Evolutionary conservation across 495 filamentous ascomycete species (phyloP), one percentile per base, ranked within the genome.

Genomic region (Amniculicola lignicola): DNA sequence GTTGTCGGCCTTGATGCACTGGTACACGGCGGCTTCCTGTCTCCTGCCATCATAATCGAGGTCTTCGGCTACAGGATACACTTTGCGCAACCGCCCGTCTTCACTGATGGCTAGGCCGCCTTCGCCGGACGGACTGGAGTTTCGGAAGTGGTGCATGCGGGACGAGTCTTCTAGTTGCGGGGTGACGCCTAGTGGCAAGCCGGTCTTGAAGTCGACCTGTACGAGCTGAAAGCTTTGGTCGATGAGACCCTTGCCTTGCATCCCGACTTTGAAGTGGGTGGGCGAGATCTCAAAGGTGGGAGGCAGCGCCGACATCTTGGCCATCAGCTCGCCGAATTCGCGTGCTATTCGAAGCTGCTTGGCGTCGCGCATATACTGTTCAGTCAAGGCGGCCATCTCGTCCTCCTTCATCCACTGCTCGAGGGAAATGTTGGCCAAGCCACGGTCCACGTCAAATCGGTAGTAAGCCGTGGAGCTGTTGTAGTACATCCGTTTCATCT

Each of bases 351-450:
- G 39, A 1, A 68, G 15, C 51, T 68, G 65, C 42, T 61, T 51
- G 3, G 59, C 54, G 33, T 68, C 65, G 35, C 59, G 50, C 65
- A 68, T 65, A 39, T 68, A 68, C 49, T 68, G 65, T 33, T 63
- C 59, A 7, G 65, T 68, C 27, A 68, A 49, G 1, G 62, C 52
- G 15, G 62, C 65, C 65, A 68, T 68, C 49, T 68, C 58, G 40
- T 65, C 63, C 39, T 68, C 65, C 31, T 49, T 51, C 65, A 68
- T 67, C 60, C 63, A 68, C 47, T 68, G 56, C 57, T 68, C 66
- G 18, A 68, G 50, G 7, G 35, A 45, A 41, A 66, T 45, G 36
- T 68, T 62, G 10, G 63, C 59, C 21, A 68, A 57, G 12, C 66
- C 63, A 14, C 63, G 50, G 42, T 68, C 66, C 19, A 68, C 66